Conservation (phyloP, 2,329 filamentous ascomycete species). For the Coniella vitis region DNA sequence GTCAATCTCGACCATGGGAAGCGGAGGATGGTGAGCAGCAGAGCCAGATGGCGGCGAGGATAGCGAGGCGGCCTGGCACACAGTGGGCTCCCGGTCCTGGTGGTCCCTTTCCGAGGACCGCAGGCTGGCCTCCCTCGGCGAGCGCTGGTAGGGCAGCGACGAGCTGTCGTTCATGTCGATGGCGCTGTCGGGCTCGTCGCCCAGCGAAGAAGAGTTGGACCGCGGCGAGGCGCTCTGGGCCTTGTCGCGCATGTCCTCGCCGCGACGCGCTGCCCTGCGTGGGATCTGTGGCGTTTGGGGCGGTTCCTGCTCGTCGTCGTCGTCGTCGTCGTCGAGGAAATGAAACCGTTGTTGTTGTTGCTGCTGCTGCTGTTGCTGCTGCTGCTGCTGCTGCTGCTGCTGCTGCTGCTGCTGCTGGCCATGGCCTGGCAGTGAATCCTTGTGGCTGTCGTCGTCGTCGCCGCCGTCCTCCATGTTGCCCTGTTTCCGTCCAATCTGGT, state of each 20-base stretch:
- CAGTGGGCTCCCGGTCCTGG: conserved; percentile 1
- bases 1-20: conserved; percentile 26
- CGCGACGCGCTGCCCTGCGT: conserved; percentile 1
- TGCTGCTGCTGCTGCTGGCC: too few relatives aligned
- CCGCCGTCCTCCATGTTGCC: conserved; percentile 13
- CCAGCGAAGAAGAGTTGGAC: conserved; percentile 24
- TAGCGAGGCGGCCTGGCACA: too few relatives aligned
- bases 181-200: conserved; percentile 33
- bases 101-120: background rate
- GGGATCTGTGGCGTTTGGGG: background rate
- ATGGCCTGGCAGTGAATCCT: too few relatives aligned
- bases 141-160: conserved; percentile 12
- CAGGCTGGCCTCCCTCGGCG: conserved; percentile 14
- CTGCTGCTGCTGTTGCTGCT: background rate
- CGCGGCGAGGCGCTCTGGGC: conserved; percentile 6
- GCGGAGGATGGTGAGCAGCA: conserved; percentile 15
- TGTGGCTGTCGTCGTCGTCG: too few relatives aligned
- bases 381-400: too few relatives aligned
- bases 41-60: conserved; percentile 14
- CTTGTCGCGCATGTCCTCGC: background rate
- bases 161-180: conserved; percentile 30
- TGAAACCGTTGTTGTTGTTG: background rate
- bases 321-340: background rate
- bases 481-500: conserved; percentile 5
- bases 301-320: background rate